Evolutionary conservation across 2,329 filamentous ascomycete species (phyloP).

Genomic region (Colletotrichum chrysophilum): DNA sequence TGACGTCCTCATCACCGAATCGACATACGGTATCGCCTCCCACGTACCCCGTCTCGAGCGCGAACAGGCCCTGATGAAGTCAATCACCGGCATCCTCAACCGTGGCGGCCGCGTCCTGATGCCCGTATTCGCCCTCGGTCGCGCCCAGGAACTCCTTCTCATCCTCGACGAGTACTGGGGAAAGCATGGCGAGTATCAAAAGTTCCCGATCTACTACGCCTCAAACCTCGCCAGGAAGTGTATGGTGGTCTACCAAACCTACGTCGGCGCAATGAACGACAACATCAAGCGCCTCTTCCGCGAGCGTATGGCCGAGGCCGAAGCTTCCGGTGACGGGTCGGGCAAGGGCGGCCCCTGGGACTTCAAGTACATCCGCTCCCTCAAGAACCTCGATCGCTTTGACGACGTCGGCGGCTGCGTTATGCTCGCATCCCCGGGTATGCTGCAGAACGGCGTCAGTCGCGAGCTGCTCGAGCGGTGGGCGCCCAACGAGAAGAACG

Average conservation of each 20-base stretch:
- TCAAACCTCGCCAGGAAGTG: constrained; percentile 94
- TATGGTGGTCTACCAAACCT: constrained; percentile 99
- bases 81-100: constrained; percentile 89
- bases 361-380: constrained; percentile 89
- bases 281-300: constrained; percentile 97
- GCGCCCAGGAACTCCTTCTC: constrained; percentile 90
- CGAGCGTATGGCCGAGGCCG: constrained; percentile 89
- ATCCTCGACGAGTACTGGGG: constrained; percentile 98
- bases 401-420: constrained; percentile 96
- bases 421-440: constrained; percentile 96
- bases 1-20: constrained; percentile 96
- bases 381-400: constrained; percentile 93
- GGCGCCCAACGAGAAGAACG: constrained; percentile 96
- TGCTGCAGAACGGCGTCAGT: constrained; percentile 96
- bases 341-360: constrained; percentile 93
- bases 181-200: constrained; percentile 86
- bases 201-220: constrained; percentile 95
- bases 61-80: constrained; percentile 93
- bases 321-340: constrained; percentile 75
- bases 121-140: constrained; percentile 92
- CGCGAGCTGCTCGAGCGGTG: constrained; percentile 91
- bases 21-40: constrained; percentile 94
- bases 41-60: constrained; percentile 90
- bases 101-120: constrained; percentile 91
- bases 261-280: constrained; percentile 98